phyloP scores from a whole-genome alignment of 2,329 filamentous ascomycete species.

The Pleomassaria siparia region DNA sequence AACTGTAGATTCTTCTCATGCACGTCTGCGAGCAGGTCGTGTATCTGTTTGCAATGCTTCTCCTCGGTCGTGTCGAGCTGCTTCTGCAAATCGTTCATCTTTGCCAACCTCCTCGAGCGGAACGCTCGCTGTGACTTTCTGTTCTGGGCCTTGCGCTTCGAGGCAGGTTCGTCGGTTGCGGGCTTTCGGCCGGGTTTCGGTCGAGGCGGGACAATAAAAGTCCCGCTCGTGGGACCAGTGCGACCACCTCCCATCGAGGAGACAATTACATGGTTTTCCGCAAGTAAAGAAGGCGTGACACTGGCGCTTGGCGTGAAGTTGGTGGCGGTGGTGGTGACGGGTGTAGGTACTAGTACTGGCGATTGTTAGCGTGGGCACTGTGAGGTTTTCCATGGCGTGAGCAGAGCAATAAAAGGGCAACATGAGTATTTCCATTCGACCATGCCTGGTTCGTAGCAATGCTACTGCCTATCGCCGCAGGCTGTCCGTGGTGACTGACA shows the following conservation, averaged over 20 bases:
- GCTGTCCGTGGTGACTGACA: too few relatives aligned
- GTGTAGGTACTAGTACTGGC: slow-evolving; percentile 12
- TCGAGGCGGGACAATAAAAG: slow-evolving; percentile 44
- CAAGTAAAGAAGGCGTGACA: slow-evolving; percentile 28
- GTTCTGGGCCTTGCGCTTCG: slow-evolving; percentile 93
- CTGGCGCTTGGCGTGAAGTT: slow-evolving; percentile 7
- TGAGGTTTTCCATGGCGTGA: not conserved
- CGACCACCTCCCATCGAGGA: slow-evolving; percentile 41
- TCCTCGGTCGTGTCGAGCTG: slow-evolving; percentile 37
- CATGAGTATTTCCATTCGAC: too few relatives aligned
- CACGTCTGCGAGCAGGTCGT: slow-evolving; percentile 17
- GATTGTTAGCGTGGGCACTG: not conserved
- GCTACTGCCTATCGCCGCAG: too few relatives aligned
- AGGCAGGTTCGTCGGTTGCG: slow-evolving; percentile 86
- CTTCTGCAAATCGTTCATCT: slow-evolving; percentile 67
- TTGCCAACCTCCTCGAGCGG: slow-evolving; percentile 80
- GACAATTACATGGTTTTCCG: slow-evolving; percentile 20
- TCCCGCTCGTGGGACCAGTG: slow-evolving; percentile 44
- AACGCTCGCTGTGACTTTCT: slow-evolving; percentile 89
- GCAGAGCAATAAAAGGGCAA: too few relatives aligned
- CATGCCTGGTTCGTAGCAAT: too few relatives aligned
- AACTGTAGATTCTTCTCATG: slow-evolving; percentile 6
- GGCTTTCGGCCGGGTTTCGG: slow-evolving; percentile 83
- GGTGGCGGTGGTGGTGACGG: slow-evolving; percentile 6
- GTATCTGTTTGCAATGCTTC: slow-evolving; percentile 18